phyloP scores from a whole-genome alignment of 2,329 filamentous ascomycete species.

The Coniochaeta sp. region DNA sequence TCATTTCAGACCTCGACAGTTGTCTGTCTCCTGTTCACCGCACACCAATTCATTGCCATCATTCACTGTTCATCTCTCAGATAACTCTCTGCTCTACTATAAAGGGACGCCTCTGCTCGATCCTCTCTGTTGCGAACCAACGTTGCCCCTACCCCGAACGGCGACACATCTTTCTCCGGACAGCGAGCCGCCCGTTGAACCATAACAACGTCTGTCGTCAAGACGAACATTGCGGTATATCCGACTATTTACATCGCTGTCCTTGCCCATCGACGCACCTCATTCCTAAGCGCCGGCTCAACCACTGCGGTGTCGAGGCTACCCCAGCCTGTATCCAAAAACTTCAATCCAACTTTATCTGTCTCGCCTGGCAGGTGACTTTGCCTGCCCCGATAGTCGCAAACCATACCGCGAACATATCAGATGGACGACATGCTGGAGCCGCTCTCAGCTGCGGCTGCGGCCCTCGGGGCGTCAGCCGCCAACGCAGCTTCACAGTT shows the following conservation, averaged over 20 bases:
- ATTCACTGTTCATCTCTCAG: not conserved
- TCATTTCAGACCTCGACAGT: not conserved
- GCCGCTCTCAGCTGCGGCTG: slow-evolving; percentile 14
- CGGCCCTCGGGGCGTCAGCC: slow-evolving; percentile 25
- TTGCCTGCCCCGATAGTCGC: not conserved
- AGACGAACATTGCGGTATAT: not conserved
- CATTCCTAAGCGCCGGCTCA: not conserved
- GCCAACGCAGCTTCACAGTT: slow-evolving; percentile 29
- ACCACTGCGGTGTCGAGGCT: not conserved
- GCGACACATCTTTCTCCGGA: not conserved
- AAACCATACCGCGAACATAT: not conserved
- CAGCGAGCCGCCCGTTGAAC: not conserved
- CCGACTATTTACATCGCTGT: not conserved
- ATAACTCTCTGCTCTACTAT: not conserved
- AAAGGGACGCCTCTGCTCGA: not conserved
- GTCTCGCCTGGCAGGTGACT: not conserved
- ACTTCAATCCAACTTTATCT: not conserved
- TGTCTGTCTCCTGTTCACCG: not conserved
- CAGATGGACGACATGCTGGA: slow-evolving; percentile 26
- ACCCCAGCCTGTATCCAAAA: not conserved
- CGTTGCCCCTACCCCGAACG: not conserved
- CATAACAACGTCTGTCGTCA: not conserved
- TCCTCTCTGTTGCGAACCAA: not conserved
- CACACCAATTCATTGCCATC: not conserved
- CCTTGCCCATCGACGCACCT: not conserved